Evolutionary conservation across 495 filamentous ascomycete species (phyloP).

Genomic region (Cercophora sp.): DNA sequence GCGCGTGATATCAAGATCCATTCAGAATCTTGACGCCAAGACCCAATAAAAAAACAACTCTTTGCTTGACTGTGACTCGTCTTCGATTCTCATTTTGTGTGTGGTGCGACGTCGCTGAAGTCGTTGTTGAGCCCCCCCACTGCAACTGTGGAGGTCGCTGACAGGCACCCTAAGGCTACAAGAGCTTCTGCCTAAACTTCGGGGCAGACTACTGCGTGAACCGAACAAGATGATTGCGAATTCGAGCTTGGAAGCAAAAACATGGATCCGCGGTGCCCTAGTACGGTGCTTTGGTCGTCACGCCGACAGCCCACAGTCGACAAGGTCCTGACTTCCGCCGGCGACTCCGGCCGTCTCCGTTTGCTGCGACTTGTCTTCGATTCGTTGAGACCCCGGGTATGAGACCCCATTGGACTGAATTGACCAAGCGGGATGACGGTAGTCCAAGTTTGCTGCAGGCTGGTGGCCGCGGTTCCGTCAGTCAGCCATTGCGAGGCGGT

Average conservation of each 20-base stretch:
- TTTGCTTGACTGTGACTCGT: no score
- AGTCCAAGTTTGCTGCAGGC: background rate
- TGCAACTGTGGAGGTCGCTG: background rate
- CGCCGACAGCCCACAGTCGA: background rate
- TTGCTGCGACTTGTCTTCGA: background rate
- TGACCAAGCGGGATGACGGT: background rate
- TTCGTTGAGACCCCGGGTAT: background rate
- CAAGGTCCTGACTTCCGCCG: background rate
- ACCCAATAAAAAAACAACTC: no score
- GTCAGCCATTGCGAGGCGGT: conserved; percentile 2
- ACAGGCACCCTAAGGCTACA: background rate
- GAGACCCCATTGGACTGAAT: background rate
- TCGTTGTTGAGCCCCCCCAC: background rate
- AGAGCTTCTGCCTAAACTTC: conserved; percentile 1
- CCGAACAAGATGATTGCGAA: background rate
- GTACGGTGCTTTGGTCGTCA: no score
- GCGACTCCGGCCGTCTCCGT: background rate
- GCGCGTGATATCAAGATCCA: no score
- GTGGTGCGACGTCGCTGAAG: background rate
- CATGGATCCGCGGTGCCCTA: background rate
- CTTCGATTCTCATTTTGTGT: no score
- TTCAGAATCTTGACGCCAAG: no score
- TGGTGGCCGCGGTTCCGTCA: background rate
- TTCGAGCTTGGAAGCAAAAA: background rate
- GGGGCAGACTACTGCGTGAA: background rate